A percentile compares a stretch with the other conserved stretches of the same genome.
These are phyloP conservation scores for Penicillium sp. DNA, from an alignment of 2,329 filamentous ascomycete genomes.

Conservation along the genomic window DNA sequence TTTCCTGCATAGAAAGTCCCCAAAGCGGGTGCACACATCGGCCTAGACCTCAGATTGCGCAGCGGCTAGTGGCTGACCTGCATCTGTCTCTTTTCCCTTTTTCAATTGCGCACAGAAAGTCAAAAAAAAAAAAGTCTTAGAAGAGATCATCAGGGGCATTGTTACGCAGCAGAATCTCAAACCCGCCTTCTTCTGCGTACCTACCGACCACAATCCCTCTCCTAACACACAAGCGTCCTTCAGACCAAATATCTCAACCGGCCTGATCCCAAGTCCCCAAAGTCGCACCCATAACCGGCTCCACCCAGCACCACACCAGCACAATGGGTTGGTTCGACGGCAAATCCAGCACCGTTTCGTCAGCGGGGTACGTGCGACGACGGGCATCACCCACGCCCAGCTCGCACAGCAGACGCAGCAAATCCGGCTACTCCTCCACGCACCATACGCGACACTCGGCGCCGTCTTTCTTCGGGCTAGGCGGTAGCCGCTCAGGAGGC, in stretches of 20 bases:
- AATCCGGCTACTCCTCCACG: conserved; percentile 38
- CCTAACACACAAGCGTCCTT: neutral
- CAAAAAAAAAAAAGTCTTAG: conserved; percentile 8
- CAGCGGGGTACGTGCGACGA: conserved; percentile 29
- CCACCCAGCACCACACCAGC: neutral
- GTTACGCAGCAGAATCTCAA: neutral
- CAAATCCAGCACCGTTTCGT: conserved; percentile 30
- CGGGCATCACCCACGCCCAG: conserved; percentile 20
- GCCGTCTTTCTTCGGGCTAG: conserved; percentile 47
- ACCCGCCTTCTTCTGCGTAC: neutral
- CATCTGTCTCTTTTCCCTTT: conserved; percentile 18
- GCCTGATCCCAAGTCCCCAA: neutral
- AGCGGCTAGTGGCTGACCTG: conserved; percentile 24
- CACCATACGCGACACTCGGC: conserved; percentile 40
- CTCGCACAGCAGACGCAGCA: conserved; percentile 34
- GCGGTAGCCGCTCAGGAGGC: conserved; percentile 32
- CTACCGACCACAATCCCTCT: neutral
- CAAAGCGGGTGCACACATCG: conserved; percentile 16
- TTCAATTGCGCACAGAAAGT: conserved; percentile 18
- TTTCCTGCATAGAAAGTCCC: conserved; percentile 13
- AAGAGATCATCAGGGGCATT: neutral
- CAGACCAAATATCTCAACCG: neutral
- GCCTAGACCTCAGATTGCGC: conserved; percentile 20
- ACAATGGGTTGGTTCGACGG: conserved; percentile 50
- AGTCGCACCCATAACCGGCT: neutral